phyloP scores from a whole-genome alignment of 176 grass and related monocot species.

The Melocanna baccifera region DNA sequence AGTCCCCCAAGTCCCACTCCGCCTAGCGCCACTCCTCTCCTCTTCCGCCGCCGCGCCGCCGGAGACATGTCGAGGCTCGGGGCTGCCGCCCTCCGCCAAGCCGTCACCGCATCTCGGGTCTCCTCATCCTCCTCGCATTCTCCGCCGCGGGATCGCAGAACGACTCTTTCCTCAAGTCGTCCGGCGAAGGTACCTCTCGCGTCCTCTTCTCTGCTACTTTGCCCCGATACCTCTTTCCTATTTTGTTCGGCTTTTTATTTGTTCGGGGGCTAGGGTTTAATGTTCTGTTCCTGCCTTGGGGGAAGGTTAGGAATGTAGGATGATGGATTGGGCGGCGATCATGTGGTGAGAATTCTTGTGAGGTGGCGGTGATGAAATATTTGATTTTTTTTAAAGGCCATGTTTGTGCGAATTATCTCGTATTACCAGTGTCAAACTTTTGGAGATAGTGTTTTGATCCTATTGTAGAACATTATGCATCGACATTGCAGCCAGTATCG shows the following conservation, averaged over 20 bases:
- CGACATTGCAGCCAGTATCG: background rate
- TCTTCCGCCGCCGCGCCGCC: conserved; percentile 18
- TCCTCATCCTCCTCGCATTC: background rate
- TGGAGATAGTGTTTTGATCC: background rate
- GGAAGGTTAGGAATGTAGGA: background rate
- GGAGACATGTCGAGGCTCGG: conserved; percentile 46
- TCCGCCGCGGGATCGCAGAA: conserved; percentile 36
- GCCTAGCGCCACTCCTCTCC: conserved; percentile 3
- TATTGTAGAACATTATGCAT: background rate
- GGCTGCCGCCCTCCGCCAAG: conserved; percentile 26
- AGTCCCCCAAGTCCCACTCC: background rate
- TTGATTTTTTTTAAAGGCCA: background rate
- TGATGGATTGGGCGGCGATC: background rate
- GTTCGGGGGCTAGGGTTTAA: conserved; percentile 33
- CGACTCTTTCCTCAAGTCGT: conserved; percentile 30
- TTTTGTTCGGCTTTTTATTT: background rate
- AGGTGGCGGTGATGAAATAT: background rate
- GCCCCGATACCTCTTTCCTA: background rate
- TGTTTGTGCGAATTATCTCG: background rate
- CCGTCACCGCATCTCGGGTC: background rate
- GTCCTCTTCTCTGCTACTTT: background rate
- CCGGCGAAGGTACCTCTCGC: conserved; percentile 33
- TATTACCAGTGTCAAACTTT: background rate
- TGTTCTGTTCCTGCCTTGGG: background rate
- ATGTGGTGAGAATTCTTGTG: background rate